phyloP scores from a whole-genome alignment of 2,329 filamentous ascomycete species.

The Talaromyces sp. region DNA sequence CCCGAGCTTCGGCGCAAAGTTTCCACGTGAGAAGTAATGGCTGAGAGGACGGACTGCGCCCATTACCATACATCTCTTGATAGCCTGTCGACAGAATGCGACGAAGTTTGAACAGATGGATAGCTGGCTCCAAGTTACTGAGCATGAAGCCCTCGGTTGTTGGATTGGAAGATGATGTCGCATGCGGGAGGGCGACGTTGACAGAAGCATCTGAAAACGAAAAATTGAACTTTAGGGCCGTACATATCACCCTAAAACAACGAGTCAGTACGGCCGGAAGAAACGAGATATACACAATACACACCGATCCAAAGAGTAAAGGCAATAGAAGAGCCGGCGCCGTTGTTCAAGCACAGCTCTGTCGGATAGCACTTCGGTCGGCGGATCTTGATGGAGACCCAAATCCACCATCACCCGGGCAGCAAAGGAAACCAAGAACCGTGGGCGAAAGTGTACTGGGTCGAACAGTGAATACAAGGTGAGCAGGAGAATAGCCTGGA shows the following conservation, averaged over 20 bases:
- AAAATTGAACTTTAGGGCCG: slow-evolving; percentile 81
- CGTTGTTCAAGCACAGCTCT: slow-evolving; percentile 70
- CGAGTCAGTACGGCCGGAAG: slow-evolving; percentile 16
- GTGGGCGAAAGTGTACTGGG: slow-evolving; percentile 85
- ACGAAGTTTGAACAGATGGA: slow-evolving; percentile 78
- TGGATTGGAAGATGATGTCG: slow-evolving; percentile 43
- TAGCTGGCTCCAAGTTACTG: slow-evolving; percentile 62
- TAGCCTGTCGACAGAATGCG: slow-evolving; percentile 85
- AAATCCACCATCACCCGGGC: slow-evolving; percentile 83
- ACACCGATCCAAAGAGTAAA: slow-evolving; percentile 83
- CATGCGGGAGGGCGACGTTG: slow-evolving; percentile 57
- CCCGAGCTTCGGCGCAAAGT: slow-evolving; percentile 57
- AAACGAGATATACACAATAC: slow-evolving; percentile 17
- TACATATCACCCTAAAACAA: slow-evolving; percentile 67
- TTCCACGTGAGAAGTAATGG: slow-evolving; percentile 48
- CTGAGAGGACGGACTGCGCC: slow-evolving; percentile 63
- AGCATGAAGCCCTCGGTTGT: slow-evolving; percentile 44
- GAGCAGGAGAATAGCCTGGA: slow-evolving; percentile 80
- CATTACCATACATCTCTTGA: slow-evolving; percentile 78
- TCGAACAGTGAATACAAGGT: slow-evolving; percentile 89
- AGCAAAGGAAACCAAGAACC: slow-evolving; percentile 89
- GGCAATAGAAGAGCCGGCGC: slow-evolving; percentile 81
- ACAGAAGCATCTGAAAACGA: slow-evolving; percentile 92
- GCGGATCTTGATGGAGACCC: slow-evolving; percentile 88
- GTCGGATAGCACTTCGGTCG: slow-evolving; percentile 63